Conservation (phyloP, 2,329 filamentous ascomycete genomes). For the Botrytis pseudocinerea region DNA sequence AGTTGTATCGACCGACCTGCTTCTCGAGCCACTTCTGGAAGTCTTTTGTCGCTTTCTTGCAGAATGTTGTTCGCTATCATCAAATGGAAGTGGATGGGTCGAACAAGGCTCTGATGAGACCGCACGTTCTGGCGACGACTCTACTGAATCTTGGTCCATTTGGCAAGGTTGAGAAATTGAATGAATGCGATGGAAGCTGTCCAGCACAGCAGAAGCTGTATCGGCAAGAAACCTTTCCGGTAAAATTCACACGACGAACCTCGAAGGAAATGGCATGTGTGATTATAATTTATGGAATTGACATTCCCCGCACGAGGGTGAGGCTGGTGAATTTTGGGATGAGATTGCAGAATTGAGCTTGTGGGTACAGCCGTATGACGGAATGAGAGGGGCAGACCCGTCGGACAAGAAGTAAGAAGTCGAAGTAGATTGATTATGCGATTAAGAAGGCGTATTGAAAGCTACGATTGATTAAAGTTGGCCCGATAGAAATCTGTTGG, state of each 20-base stretch:
- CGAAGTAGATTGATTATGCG: slow-evolving; percentile 3
- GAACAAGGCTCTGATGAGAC: slow-evolving; percentile 63
- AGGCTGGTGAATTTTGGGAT: neutral
- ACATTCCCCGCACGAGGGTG: neutral
- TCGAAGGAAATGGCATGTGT: slow-evolving; percentile 31
- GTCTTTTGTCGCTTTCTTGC: slow-evolving; percentile 63
- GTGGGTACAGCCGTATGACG: neutral
- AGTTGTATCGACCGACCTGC: slow-evolving; percentile 50
- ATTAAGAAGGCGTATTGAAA: slow-evolving; percentile 4
- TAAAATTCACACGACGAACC: slow-evolving; percentile 25
- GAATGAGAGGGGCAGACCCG: slow-evolving; percentile 1
- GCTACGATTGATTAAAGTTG: neutral
- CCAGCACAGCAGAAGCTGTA: slow-evolving; percentile 25
- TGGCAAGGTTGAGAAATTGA: slow-evolving; percentile 45
- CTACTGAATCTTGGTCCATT: slow-evolving; percentile 41
- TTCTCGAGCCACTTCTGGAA: slow-evolving; percentile 56
- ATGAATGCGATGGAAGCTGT: slow-evolving; percentile 47
- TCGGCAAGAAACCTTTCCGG: slow-evolving; percentile 31
- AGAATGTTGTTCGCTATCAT: slow-evolving; percentile 51
- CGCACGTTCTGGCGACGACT: slow-evolving; percentile 55
- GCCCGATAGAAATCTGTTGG: neutral
- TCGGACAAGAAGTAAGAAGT: neutral
- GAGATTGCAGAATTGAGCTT: neutral
- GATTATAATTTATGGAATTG: slow-evolving; percentile 13
- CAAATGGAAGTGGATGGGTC: slow-evolving; percentile 64